These are phyloP conservation scores for Trichoderma arundinaceum DNA, from an alignment of 2,329 filamentous ascomycete species.

Conservation along the genomic window DNA sequence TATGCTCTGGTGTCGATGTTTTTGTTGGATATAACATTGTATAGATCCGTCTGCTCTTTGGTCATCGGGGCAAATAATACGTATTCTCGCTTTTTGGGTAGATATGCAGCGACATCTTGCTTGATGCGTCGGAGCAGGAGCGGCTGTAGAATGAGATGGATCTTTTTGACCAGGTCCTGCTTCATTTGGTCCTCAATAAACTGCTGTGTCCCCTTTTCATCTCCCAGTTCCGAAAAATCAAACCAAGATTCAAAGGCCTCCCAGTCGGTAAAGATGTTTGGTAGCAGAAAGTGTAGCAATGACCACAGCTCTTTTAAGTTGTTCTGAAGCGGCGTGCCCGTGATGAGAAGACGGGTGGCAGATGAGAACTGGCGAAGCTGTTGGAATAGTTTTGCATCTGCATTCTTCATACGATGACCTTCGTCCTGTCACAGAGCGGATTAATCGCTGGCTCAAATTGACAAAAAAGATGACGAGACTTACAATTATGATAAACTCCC, in stretches of 20 bases:
- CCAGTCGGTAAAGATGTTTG: constrained; percentile 90
- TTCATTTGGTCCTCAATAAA: constrained; percentile 77
- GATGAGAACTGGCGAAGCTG: constrained; percentile 88
- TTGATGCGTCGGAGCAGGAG: constrained; percentile 88
- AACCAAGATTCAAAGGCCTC: constrained; percentile 97
- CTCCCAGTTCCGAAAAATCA: constrained; percentile 89
- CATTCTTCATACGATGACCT: constrained; percentile 95
- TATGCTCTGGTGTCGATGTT: constrained; percentile 71
- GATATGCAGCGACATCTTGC: constrained; percentile 84
- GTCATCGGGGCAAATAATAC: constrained; percentile 93
- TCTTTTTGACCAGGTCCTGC: constrained; percentile 65
- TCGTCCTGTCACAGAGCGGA: constrained; percentile 67
- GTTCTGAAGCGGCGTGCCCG: constrained; percentile 93
- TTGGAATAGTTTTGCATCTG: constrained; percentile 88
- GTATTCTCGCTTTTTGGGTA: constrained; percentile 98
- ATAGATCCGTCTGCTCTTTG: constrained; percentile 86
- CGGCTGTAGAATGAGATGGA: constrained; percentile 91
- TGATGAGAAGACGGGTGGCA: constrained; percentile 88
- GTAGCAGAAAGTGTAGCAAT: constrained; percentile 88
- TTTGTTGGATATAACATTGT: constrained; percentile 68
- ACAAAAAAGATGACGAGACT: constrained; percentile 38
- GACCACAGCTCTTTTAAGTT: constrained; percentile 96
- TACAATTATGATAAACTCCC: constrained; percentile 97
- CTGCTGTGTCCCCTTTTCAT: constrained; percentile 78
- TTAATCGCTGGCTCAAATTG: not conserved